Base-by-base conservation (phyloP, 2,329 filamentous ascomycete genomes). In the Meredithiella fracta region DNA sequence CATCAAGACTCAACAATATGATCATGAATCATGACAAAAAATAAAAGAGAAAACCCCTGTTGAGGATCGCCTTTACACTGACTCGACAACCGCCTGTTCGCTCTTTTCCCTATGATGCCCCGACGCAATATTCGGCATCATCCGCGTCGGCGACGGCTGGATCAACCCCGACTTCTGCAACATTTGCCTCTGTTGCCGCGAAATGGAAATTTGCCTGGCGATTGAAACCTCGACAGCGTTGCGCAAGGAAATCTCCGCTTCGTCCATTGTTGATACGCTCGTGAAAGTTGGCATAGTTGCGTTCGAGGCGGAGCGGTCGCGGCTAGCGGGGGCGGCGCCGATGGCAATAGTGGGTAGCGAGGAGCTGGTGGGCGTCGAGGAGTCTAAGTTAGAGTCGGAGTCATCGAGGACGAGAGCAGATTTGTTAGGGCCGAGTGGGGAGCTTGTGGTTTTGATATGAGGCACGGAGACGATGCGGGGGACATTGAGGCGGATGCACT, bases 131-230 rank as follows among this genome's bases (percentile, higher is more conserved):
- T 47, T 57, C 56, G 44, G 62, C 56, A 25, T 60, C 54, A 38
- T 60, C 53, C 44, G 38, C 11, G 58, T 58, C 1, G 59, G 49
- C 1, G 57, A 57, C 3, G 58, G 57, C 15, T 59, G 47, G 44
- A 60, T 56, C 11, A 59, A 29, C 50, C 31, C 59, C 54, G 54
- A 55, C 29, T 55, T 59, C 44, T 59, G 57, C 1, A 83, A 67
- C 60, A 83, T 67, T 62, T 76, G 73, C 17, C 77, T 71, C 65
- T 84, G 82, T 65, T 80, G 73, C 11, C 75, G 69, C 11, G 79
- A 82, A 25, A 85, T 70, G 60, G 77, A 82, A 61, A 85, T 83
- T 64, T 85, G 80, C 1, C 82, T 72, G 0, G 81, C 81, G 61
- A 85, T 84, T 1, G 80, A 83, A 49, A 82, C 72, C 65, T 83